Evolutionary conservation across 176 grass and related monocot genomes (phyloP), one percentile per base, ranked within the genome.

Genomic region (Pontederia crassipes): DNA sequence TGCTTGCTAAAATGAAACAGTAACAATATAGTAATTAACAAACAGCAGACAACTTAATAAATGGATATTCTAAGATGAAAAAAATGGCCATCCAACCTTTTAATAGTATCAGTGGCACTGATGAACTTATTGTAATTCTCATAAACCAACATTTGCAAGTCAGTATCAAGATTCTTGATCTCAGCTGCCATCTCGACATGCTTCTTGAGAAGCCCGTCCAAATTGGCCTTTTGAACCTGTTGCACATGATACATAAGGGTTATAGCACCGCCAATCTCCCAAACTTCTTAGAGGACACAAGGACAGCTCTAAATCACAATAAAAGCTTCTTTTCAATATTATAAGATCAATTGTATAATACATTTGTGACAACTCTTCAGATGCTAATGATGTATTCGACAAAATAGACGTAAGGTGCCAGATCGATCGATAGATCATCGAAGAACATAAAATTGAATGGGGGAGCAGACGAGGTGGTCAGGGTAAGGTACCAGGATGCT

Each of bases 101-200:
- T 98, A 48, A 98, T 98, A 66, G 93, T 98, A 59, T 92, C 93
- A 45, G 93, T 98, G 50, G 93, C 93, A 71, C 79, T 85, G 52
- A 98, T 98, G 72, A 98, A 98, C 71, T 92, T 98, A 79, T 98
- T 98, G 80, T 98, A 98, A 57, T 98, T 98, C 65, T 98, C 93
- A 76, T 98, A 98, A 26, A 98, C 93, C 55, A 98, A 68, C 88
- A 98, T 98, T 68, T 98, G 93, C 68, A 98, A 80, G 51, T 98
- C 93, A 75, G 93, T 98, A 74, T 98, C 93, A 56, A 98, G 87
- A 67, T 98, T 98, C 77, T 98, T 98, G 61, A 98, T 98, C 82
- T 98, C 93, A 27, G 93, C 84, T 28, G 93, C 87, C 87, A 98
- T 98, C 57, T 98, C 85, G 62, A 98, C 87, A 83, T 98, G 93